Evolutionary conservation across 495 filamentous ascomycete species (phyloP).

Genomic region (Parmelia sp.): DNA sequence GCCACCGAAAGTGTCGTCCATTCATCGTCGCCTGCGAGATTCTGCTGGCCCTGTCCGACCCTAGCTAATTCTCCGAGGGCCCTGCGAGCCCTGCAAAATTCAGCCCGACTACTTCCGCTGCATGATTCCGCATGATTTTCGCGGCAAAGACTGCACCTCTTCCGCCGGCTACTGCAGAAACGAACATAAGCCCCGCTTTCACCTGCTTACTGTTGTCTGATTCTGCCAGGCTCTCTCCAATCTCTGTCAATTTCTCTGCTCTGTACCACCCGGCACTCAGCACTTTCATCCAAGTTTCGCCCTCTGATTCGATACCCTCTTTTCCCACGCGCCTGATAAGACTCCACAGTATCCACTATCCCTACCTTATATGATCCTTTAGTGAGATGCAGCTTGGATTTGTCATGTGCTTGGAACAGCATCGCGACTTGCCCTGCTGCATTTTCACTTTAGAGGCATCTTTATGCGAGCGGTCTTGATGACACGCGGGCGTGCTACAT

Average conservation of each 20-base stretch:
- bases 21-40: neutral
- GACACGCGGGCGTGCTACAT: too few species aligned
- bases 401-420: neutral
- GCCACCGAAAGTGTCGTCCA: neutral
- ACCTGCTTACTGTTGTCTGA: too few species aligned
- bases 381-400: neutral
- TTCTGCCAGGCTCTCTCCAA: neutral
- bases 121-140: neutral
- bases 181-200: neutral
- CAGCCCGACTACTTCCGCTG: neutral
- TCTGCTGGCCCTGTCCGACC: neutral
- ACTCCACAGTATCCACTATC: neutral
- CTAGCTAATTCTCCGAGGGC: neutral
- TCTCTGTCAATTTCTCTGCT: too few species aligned
- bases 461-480: too few species aligned
- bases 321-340: neutral
- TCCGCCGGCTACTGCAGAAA: neutral
- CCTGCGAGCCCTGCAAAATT: too few species aligned
- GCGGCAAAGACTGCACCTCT: neutral
- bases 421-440: neutral
- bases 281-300: neutral
- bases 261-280: neutral
- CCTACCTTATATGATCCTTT: neutral
- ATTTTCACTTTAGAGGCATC: too few species aligned
- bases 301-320: neutral